A percentile compares a stretch with the other conserved stretches of the same genome.
phyloP scores from a whole-genome alignment of 495 filamentous ascomycete species.

The Sordaria brevicollis region DNA sequence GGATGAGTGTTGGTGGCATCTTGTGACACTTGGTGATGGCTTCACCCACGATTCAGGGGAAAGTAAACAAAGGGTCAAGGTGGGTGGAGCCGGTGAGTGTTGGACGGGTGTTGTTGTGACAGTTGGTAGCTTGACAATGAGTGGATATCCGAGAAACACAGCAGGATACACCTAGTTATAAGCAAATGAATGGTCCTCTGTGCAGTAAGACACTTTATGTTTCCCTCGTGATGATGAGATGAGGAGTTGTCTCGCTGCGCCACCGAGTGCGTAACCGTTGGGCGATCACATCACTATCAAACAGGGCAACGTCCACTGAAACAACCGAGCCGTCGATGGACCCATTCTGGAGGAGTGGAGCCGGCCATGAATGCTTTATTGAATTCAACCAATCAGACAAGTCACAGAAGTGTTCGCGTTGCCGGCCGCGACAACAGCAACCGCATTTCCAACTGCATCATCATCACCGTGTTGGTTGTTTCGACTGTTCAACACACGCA shows the following conservation, averaged over 20 bases:
- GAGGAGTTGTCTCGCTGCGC: background rate
- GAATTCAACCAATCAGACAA: background rate
- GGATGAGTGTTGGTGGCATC: slow-evolving; percentile 50
- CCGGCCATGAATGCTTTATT: background rate
- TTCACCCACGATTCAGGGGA: background rate
- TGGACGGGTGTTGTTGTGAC: background rate
- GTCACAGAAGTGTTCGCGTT: background rate
- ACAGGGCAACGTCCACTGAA: background rate
- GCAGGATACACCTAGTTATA: background rate
- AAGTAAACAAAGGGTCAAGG: background rate
- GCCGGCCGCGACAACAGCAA: background rate
- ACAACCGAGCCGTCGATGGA: background rate
- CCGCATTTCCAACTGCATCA: background rate
- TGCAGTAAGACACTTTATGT: background rate
- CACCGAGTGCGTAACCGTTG: background rate
- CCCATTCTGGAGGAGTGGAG: background rate
- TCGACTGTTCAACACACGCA: background rate
- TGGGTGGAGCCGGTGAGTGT: background rate
- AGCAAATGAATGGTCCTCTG: background rate
- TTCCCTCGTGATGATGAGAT: background rate
- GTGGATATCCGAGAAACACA: background rate
- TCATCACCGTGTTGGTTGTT: background rate
- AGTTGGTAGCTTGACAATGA: background rate
- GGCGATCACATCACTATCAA: background rate
- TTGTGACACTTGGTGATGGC: background rate